phyloP scores from a whole-genome alignment of 495 filamentous ascomycete species.

The Platismatia glauca region DNA sequence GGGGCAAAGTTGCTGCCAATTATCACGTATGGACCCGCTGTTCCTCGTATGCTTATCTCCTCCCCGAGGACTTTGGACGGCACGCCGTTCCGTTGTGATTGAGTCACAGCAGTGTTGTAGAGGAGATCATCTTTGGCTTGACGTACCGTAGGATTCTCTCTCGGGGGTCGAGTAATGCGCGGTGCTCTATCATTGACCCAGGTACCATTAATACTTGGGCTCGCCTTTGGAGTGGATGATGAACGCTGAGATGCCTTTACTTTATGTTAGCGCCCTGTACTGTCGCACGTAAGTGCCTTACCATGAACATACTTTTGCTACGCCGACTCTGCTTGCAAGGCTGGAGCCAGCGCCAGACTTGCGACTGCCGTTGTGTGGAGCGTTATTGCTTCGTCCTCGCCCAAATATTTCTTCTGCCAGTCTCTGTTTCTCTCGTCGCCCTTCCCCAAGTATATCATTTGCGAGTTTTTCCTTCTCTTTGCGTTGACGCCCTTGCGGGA shows the following conservation, averaged over 20 bases:
- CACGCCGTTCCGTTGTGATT: conserved; percentile 25
- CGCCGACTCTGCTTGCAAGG: conserved; percentile 67
- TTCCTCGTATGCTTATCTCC: conserved; percentile 70
- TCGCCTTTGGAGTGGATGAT: conserved; percentile 34
- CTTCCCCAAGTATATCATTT: conserved; percentile 2
- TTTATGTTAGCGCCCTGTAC: conserved; percentile 11
- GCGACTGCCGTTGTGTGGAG: conserved; percentile 40
- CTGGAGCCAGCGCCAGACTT: conserved; percentile 43
- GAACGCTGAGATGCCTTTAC: conserved; percentile 35
- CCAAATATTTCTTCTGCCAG: conserved; percentile 65
- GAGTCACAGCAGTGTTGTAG: conserved; percentile 29
- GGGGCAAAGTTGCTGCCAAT: conserved; percentile 82
- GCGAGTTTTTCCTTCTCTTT: conserved; percentile 10
- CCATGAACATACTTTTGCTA: conserved; percentile 50
- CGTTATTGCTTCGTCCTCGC: conserved; percentile 52
- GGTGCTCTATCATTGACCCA: conserved; percentile 18
- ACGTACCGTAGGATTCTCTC: conserved; percentile 29
- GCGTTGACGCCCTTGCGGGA: conserved; percentile 19
- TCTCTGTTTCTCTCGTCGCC: conserved; percentile 56
- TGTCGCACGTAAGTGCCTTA: background rate
- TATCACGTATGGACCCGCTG: conserved; percentile 74
- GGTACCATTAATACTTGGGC: conserved; percentile 23
- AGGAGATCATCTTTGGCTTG: conserved; percentile 36
- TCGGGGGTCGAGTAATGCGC: conserved; percentile 25
- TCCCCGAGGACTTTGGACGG: conserved; percentile 27